Conservation (phyloP, 1,284 basidiomycete species). For the Vanrija humicola region DNA sequence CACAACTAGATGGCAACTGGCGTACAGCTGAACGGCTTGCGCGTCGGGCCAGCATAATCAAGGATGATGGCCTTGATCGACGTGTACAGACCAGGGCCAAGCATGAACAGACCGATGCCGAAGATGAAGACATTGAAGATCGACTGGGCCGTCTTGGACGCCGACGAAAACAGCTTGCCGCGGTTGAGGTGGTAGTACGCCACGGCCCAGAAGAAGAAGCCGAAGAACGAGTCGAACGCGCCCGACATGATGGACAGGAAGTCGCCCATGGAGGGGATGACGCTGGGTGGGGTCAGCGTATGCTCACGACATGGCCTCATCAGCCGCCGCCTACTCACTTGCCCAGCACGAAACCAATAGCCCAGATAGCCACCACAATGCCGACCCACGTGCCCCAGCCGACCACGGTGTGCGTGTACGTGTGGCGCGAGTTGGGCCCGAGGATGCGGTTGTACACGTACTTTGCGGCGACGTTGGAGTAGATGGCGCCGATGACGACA, state of each 20-base stretch:
- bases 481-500: constrained; percentile 42
- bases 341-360: constrained; percentile 60
- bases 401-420: constrained; percentile 56
- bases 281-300: not conserved
- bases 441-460: constrained; percentile 47
- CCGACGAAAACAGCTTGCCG: constrained; percentile 33
- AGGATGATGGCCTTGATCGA: constrained; percentile 50
- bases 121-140: constrained; percentile 49
- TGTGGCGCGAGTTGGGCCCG: constrained; percentile 52
- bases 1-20: too few relatives aligned
- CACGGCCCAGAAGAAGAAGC: constrained; percentile 52
- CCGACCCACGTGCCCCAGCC: constrained; percentile 61
- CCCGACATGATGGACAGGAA: constrained; percentile 49
- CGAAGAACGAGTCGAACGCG: constrained; percentile 37
- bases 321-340: constrained; percentile 35
- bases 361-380: constrained; percentile 59
- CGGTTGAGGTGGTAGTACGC: constrained; percentile 51
- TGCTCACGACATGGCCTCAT: too few relatives aligned
- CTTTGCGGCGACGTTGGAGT: constrained; percentile 42
- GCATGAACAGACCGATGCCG: constrained; percentile 48
- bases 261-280: constrained; percentile 52
- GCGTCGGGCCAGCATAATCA: constrained; percentile 29
- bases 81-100: constrained; percentile 53
- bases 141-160: constrained; percentile 26
- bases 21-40: constrained; percentile 22